A percentile compares a stretch with the other conserved stretches of the same genome.
These are phyloP conservation scores for Thelonectria blattea DNA, from an alignment of 2,329 filamentous ascomycete genomes.

Conservation along the genomic window DNA sequence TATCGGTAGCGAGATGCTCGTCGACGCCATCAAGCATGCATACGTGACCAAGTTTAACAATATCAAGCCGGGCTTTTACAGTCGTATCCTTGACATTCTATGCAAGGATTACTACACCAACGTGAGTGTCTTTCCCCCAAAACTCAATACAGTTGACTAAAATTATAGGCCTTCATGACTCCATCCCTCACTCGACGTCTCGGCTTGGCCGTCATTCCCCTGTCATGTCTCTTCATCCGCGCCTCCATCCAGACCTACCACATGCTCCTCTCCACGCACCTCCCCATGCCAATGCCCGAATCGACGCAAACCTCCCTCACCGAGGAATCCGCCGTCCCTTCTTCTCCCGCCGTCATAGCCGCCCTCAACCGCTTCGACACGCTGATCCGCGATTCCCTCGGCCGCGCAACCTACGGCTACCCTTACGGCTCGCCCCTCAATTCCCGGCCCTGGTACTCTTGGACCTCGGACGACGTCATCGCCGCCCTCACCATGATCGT, in stretches of 20 bases:
- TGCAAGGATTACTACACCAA: slow-evolving; percentile 99
- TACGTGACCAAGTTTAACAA: slow-evolving; percentile 99
- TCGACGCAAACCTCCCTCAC: slow-evolving; percentile 70
- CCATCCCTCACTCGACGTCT: slow-evolving; percentile 89
- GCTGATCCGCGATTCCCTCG: slow-evolving; percentile 76
- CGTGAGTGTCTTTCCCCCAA: slow-evolving; percentile 52
- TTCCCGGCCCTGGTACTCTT: slow-evolving; percentile 56
- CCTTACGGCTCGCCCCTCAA: slow-evolving; percentile 51
- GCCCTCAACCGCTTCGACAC: slow-evolving; percentile 81
- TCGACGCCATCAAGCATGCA: slow-evolving; percentile 96
- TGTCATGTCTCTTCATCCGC: slow-evolving; percentile 94
- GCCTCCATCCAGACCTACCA: slow-evolving; percentile 95
- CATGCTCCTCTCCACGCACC: slow-evolving; percentile 91
- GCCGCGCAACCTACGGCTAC: slow-evolving; percentile 72
- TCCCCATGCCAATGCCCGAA: slow-evolving; percentile 74
- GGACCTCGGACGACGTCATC: slow-evolving; percentile 75
- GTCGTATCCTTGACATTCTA: slow-evolving; percentile 87
- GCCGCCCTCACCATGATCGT: slow-evolving; percentile 82
- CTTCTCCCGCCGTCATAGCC: slow-evolving; percentile 77
- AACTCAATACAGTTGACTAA: slow-evolving; percentile 4
- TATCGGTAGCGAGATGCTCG: slow-evolving; percentile 93
- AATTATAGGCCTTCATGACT: slow-evolving; percentile 77
- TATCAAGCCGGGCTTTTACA: slow-evolving; percentile 88
- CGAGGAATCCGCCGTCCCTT: slow-evolving; percentile 65
- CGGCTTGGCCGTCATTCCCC: slow-evolving; percentile 87